Conservation (phyloP, 148 eudicot genomes). For the Amaranthus cruentus region DNA sequence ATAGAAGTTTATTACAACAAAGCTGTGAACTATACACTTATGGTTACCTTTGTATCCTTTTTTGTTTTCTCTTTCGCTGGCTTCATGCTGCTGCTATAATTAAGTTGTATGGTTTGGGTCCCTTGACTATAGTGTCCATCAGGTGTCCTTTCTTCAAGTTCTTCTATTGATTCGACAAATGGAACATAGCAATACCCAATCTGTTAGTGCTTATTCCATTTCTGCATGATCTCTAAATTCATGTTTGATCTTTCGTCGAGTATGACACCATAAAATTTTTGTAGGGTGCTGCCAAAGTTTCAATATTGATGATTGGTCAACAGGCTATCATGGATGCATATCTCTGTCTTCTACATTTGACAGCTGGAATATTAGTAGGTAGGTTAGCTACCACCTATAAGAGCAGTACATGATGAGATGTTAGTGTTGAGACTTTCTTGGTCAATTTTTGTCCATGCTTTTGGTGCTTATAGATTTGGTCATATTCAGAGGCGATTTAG, state of each 20-base stretch:
- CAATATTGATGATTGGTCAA: conserved; percentile 89
- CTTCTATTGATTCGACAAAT: conserved; percentile 91
- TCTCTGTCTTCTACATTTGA: conserved; percentile 93
- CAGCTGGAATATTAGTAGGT: conserved; percentile 98
- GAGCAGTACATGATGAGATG: background rate
- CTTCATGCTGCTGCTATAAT: background rate
- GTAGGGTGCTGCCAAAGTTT: conserved; percentile 99
- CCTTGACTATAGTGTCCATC: conserved; percentile 47
- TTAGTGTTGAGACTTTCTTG: background rate
- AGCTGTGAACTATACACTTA: conserved; percentile 97
- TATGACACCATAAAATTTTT: conserved; percentile 5
- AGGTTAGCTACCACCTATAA: conserved; percentile 17
- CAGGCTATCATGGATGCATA: conserved; percentile 99
- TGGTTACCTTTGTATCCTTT: conserved; percentile 99
- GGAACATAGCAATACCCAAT: conserved; percentile 99
- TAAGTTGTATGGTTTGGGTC: conserved; percentile 29
- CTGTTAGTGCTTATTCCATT: conserved; percentile 45
- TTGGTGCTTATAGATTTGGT: background rate
- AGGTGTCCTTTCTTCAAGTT: conserved; percentile 97
- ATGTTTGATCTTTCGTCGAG: background rate
- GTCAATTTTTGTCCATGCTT: background rate
- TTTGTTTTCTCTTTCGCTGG: conserved; percentile 1
- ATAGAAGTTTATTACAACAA: conserved; percentile 93
- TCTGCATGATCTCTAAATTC: background rate
- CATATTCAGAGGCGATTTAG: background rate